These are phyloP conservation scores for Pseudohyphozyma bogoriensis DNA, from an alignment of 768 basidiomycete species.

Conservation along the genomic window DNA sequence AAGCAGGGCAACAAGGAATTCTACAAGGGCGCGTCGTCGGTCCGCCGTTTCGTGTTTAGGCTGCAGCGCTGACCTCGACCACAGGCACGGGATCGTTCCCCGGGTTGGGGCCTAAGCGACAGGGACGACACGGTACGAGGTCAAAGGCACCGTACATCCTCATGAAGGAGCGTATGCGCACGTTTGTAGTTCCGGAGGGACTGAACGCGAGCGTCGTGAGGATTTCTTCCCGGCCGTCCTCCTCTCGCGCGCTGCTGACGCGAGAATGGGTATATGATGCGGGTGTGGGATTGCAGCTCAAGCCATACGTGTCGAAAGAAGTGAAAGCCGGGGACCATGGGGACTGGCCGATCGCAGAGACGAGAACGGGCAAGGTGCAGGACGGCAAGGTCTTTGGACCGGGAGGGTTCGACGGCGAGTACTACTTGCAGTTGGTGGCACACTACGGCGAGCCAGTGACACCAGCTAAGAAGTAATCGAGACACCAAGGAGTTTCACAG, in stretches of 20 bases:
- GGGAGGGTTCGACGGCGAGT: constrained; percentile 34
- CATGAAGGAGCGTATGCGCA: constrained; percentile 32
- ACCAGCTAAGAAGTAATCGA: no score
- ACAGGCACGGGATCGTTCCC: constrained; percentile 54
- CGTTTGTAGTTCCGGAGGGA: constrained; percentile 31
- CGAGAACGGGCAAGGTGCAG: constrained; percentile 29
- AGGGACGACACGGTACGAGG: constrained; percentile 75
- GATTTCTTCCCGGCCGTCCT: constrained; percentile 45
- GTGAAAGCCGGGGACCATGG: constrained; percentile 15
- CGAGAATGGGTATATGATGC: background rate
- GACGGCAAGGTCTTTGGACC: constrained; percentile 28
- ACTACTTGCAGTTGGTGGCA: constrained; percentile 35
- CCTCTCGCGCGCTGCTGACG: background rate
- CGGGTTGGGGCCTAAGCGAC: constrained; percentile 71
- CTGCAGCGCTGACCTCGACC: background rate
- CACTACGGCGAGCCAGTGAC: constrained; percentile 3
- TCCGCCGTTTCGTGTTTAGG: constrained; percentile 8
- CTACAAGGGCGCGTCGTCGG: constrained; percentile 82
- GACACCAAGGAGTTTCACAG: no score
- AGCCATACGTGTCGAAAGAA: constrained; percentile 51
- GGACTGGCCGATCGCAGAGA: constrained; percentile 31
- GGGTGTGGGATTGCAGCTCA: constrained; percentile 45
- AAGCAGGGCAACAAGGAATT: constrained; percentile 91
- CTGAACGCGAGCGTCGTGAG: constrained; percentile 47
- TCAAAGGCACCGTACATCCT: constrained; percentile 36